phyloP scores from a whole-genome alignment of 257 asterid genomes.

The Haberlea rhodopensis region DNA sequence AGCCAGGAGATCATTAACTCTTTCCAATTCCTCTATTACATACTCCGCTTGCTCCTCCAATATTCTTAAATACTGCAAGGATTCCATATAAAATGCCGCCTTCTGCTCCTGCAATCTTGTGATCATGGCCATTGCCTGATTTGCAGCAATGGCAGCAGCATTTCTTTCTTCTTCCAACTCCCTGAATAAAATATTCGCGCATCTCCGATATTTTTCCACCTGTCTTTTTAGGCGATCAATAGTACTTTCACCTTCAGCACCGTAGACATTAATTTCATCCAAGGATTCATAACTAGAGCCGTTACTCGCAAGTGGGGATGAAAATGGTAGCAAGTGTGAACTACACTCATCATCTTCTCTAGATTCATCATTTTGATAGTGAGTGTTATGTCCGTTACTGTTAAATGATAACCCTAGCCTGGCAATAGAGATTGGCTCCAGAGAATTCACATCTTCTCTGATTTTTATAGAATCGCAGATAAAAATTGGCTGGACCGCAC shows the following conservation, averaged over 20 bases:
- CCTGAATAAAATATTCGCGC: constrained; percentile 50
- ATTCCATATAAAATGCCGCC: constrained; percentile 90
- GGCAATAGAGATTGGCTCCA: constrained; percentile 24
- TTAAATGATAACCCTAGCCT: constrained; percentile 16
- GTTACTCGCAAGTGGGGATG: constrained; percentile 16
- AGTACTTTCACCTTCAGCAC: constrained; percentile 53
- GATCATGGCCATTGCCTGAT: constrained; percentile 91
- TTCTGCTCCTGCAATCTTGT: constrained; percentile 94
- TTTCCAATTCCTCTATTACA: constrained; percentile 79
- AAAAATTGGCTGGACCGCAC: constrained; percentile 22
- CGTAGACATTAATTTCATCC: constrained; percentile 38
- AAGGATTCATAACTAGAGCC: constrained; percentile 25
- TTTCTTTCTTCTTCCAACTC: constrained; percentile 88
- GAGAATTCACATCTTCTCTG: constrained; percentile 31
- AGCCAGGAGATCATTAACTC: constrained; percentile 73
- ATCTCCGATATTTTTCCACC: constrained; percentile 45
- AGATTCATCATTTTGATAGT: constrained; percentile 22
- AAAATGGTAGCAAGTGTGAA: too few species aligned
- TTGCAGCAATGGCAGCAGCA: constrained; percentile 80
- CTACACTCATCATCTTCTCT: constrained; percentile 27
- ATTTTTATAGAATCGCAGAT: constrained; percentile 25
- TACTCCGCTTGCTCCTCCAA: constrained; percentile 97
- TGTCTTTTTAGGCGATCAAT: constrained; percentile 50
- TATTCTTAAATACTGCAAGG: constrained; percentile 83
- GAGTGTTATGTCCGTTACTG: constrained; percentile 13